Evolutionary conservation across 129 eudicot species (phyloP).

Genomic region (Erigeron canadensis): DNA sequence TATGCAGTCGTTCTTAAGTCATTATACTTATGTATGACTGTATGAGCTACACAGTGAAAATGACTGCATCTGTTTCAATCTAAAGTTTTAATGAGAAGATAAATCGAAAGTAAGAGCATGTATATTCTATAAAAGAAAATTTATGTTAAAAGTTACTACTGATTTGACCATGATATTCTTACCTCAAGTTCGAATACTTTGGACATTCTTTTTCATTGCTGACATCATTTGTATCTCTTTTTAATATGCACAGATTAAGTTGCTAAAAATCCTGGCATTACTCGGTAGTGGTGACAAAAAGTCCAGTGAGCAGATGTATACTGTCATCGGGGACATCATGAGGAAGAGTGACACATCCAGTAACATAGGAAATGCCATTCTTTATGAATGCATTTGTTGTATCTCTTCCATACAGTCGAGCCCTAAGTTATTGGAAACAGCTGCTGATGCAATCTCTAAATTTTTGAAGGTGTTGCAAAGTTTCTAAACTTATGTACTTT

Average conservation of each 20-base stretch:
- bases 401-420: conserved; percentile 74
- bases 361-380: conserved; percentile 95
- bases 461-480: conserved; percentile 63
- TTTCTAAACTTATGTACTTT: too few relatives aligned
- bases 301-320: conserved; percentile 94
- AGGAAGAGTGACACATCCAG: conserved; percentile 80
- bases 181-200: not conserved
- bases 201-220: not conserved
- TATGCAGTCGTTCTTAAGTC: not conserved
- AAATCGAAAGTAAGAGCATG: not conserved
- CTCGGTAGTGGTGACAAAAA: conserved; percentile 93
- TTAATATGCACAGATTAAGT: conserved; percentile 62
- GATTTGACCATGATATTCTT: not conserved
- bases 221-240: conserved; percentile 14
- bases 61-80: not conserved
- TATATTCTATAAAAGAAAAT: not conserved
- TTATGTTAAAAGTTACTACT: not conserved
- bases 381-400: conserved; percentile 94
- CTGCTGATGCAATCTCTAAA: conserved; percentile 90
- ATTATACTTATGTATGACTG: not conserved
- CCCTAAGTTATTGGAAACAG: conserved; percentile 85
- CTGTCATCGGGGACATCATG: conserved; percentile 88
- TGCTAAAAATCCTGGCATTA: conserved; percentile 76
- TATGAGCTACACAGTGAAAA: not conserved
- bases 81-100: not conserved